phyloP scores from a whole-genome alignment of 2,329 filamentous ascomycete genomes.

The Talaromyces albobiverticillius region DNA sequence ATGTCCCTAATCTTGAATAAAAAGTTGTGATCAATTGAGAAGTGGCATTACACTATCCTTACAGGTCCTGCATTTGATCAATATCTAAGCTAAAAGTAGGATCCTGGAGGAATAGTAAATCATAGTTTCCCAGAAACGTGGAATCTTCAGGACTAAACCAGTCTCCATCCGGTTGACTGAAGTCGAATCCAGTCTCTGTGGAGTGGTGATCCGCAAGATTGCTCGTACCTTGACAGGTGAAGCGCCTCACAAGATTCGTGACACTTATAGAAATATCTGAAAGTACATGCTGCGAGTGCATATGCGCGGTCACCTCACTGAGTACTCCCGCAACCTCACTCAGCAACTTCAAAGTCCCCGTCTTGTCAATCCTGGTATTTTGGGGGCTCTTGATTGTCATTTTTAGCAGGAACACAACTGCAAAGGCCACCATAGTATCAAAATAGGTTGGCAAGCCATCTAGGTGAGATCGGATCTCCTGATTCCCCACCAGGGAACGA shows the following conservation, averaged over 20 bases:
- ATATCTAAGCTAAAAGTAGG: neutral
- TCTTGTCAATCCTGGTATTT: neutral
- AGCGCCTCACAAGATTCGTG: neutral
- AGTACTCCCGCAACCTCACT: neutral
- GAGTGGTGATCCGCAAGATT: neutral
- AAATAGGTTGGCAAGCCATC: conserved; percentile 17
- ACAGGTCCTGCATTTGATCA: neutral
- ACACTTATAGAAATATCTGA: neutral
- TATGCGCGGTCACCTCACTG: neutral
- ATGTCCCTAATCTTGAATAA: no score
- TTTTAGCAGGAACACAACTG: conserved; percentile 17
- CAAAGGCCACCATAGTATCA: conserved; percentile 18
- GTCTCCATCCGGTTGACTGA: neutral
- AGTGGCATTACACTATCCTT: no score
- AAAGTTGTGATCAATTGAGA: no score
- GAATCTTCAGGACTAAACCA: neutral
- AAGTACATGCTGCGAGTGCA: neutral
- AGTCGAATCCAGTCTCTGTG: neutral
- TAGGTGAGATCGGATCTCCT: neutral
- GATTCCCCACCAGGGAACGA: neutral
- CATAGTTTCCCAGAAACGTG: neutral
- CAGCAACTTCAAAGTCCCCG: neutral
- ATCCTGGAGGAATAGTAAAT: neutral
- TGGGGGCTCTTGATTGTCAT: neutral
- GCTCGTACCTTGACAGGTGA: neutral